A percentile compares a stretch with the other conserved stretches of the same genome.
These are phyloP conservation scores for Cercospora zeae-maydis DNA, from an alignment of 2,329 filamentous ascomycete species.

Conservation along the genomic window DNA sequence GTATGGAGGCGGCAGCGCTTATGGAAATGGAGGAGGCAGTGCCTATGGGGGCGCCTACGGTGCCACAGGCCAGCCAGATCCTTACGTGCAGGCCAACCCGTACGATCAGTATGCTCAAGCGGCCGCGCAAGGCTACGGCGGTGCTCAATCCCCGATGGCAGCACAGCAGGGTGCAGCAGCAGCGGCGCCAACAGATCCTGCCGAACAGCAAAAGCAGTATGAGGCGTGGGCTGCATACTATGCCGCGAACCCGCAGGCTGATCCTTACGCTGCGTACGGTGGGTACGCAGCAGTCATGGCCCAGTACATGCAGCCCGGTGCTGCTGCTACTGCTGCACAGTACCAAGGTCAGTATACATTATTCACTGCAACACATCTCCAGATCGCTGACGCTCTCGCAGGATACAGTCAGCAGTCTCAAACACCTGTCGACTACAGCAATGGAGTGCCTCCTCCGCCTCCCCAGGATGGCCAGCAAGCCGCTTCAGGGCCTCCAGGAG, in stretches of 20 bases:
- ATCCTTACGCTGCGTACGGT: conserved; percentile 88
- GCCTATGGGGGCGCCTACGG: conserved; percentile 27
- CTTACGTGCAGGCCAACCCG: conserved; percentile 1
- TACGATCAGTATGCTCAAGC: conserved; percentile 15
- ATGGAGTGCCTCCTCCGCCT: conserved; percentile 2
- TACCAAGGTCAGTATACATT: not conserved
- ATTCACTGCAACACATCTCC: not conserved
- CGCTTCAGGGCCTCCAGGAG: conserved; percentile 2
- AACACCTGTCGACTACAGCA: conserved; percentile 8
- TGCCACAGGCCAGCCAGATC: conserved; percentile 11
- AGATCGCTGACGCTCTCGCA: not conserved
- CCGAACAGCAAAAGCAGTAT: conserved; percentile 26
- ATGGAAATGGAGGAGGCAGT: conserved; percentile 29
- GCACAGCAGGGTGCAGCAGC: conserved; percentile 36
- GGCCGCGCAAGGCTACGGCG: conserved; percentile 22
- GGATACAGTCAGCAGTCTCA: conserved; percentile 1
- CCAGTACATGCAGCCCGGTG: conserved; percentile 21
- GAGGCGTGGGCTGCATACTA: conserved; percentile 76
- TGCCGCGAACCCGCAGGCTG: conserved; percentile 73
- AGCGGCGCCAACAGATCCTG: conserved; percentile 26
- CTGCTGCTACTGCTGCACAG: not conserved
- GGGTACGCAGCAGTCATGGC: conserved; percentile 52
- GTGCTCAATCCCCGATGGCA: conserved; percentile 33
- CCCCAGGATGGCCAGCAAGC: conserved; percentile 1
- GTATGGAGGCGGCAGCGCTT: conserved; percentile 38